phyloP scores from a whole-genome alignment of 805 yeast species.

The Trichomonascus vanleenenianus region DNA sequence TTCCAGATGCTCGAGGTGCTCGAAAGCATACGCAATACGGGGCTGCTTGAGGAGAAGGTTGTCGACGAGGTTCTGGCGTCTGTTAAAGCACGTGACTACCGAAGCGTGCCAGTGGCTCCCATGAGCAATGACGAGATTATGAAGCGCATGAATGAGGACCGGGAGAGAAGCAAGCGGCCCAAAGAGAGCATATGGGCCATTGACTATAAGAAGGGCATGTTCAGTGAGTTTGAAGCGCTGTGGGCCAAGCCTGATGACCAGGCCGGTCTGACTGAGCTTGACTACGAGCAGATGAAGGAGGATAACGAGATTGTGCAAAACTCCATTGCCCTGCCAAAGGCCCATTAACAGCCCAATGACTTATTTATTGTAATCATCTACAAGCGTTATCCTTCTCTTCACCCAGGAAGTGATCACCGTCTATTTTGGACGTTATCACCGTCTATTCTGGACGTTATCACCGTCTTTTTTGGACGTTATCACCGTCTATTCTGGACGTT shows the following conservation, averaged over 20 bases:
- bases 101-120: not conserved
- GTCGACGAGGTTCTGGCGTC: constrained; percentile 15
- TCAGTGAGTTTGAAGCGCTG: constrained; percentile 42
- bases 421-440: too few relatives aligned
- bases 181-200: constrained; percentile 79
- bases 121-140: constrained; percentile 47
- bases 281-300: constrained; percentile 45
- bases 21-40: constrained; percentile 5
- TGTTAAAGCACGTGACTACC: constrained; percentile 3
- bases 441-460: too few relatives aligned
- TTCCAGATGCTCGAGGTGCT: constrained; percentile 10
- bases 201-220: constrained; percentile 33
- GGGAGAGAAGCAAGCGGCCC: constrained; percentile 76
- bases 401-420: too few relatives aligned
- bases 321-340: not conserved
- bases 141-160: constrained; percentile 81
- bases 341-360: too few relatives aligned
- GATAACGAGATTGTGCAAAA: constrained; percentile 41
- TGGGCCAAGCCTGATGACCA: constrained; percentile 28
- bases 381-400: too few relatives aligned
- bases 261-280: constrained; percentile 35
- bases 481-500: too few relatives aligned
- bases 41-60: constrained; percentile 1
- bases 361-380: too few relatives aligned
- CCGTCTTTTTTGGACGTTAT: too few relatives aligned